A percentile compares a stretch with the other conserved stretches of the same genome.
These are phyloP conservation scores for Colletotrichum destructivum DNA, from an alignment of 2,329 filamentous ascomycete species.

Conservation along the genomic window DNA sequence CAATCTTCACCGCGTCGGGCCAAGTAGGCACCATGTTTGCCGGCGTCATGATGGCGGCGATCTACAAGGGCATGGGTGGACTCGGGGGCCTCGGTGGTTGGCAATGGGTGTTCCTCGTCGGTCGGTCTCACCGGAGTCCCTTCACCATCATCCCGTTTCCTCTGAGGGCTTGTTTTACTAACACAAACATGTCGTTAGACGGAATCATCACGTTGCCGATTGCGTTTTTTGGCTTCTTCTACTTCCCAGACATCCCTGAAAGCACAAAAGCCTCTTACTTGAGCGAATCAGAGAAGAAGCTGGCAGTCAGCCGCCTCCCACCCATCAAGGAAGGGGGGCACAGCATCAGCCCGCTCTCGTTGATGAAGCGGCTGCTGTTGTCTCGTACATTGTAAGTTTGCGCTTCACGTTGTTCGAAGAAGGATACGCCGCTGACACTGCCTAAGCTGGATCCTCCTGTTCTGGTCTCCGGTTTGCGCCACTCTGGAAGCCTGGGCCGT, in stretches of 20 bases:
- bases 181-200: constrained; percentile 49
- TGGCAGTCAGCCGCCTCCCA: constrained; percentile 56
- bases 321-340: constrained; percentile 46
- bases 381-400: constrained; percentile 44
- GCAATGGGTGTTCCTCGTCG: constrained; percentile 60
- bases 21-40: constrained; percentile 73
- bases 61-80: constrained; percentile 58
- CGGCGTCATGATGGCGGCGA: constrained; percentile 68
- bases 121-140: background rate
- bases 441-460: constrained; percentile 48
- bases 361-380: constrained; percentile 45
- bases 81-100: constrained; percentile 63
- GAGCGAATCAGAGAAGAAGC: constrained; percentile 49
- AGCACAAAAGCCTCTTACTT: constrained; percentile 52
- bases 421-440: background rate
- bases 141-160: background rate
- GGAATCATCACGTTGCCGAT: constrained; percentile 68
- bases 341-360: constrained; percentile 44
- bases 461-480: constrained; percentile 53
- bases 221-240: constrained; percentile 64
- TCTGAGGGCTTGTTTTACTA: background rate
- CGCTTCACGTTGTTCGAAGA: constrained; percentile 19
- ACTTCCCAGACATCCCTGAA: constrained; percentile 65
- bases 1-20: constrained; percentile 74
- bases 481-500: constrained; percentile 53